Conservation (phyloP, 352 stramenopile species). For the Pythium sp. region DNA sequence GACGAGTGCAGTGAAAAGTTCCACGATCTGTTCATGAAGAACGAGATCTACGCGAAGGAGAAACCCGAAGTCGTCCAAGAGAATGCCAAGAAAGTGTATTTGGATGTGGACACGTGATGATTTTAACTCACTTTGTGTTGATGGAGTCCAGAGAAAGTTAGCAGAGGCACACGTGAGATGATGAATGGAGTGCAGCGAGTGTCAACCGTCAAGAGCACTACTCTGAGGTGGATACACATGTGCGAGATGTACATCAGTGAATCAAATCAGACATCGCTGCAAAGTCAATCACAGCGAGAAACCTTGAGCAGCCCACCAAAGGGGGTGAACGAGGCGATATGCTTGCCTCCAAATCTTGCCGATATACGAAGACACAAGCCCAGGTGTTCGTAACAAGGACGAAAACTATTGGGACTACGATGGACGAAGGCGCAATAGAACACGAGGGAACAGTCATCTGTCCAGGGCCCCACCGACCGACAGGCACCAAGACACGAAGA, state of each 20-base stretch:
- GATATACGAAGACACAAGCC: background rate
- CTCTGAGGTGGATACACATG: background rate
- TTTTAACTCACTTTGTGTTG: background rate
- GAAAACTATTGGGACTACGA: background rate
- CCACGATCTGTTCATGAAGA: constrained; percentile 37
- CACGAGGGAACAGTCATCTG: background rate
- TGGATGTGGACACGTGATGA: constrained; percentile 9
- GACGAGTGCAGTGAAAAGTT: constrained; percentile 44
- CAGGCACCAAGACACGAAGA: background rate
- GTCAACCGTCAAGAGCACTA: background rate
- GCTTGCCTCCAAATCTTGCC: background rate
- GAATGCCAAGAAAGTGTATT: background rate
- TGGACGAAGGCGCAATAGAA: background rate
- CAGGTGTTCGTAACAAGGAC: background rate
- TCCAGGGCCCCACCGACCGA: background rate
- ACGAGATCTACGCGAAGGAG: constrained; percentile 8
- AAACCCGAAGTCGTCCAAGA: background rate
- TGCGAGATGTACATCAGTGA: background rate
- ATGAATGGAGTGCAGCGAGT: background rate
- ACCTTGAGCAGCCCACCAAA: background rate
- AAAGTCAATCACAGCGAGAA: background rate
- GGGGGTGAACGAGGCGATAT: background rate
- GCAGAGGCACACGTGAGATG: background rate
- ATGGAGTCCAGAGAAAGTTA: background rate
- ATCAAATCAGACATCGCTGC: background rate